Percentiles rank a stretch among this genome's conserved stretches.
phyloP scores from a whole-genome alignment of 495 filamentous ascomycete species.

The Recurvomyces mirabilis region DNA sequence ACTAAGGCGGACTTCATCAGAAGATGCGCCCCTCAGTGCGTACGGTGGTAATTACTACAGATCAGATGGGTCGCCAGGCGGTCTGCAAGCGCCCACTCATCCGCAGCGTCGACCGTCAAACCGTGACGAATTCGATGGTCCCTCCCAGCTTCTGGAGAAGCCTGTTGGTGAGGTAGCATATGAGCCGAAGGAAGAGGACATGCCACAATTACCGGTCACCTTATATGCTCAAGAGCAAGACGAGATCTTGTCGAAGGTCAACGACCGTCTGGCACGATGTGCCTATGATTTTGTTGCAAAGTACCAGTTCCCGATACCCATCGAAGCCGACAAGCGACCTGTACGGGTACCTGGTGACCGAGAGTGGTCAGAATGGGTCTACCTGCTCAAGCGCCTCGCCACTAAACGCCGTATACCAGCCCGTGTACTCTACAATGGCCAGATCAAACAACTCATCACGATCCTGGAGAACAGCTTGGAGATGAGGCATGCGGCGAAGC shows the following conservation, averaged over 20 bases:
- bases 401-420: constrained; percentile 78
- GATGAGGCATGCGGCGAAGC: constrained; percentile 63
- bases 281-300: constrained; percentile 83
- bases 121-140: constrained; percentile 81
- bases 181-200: constrained; percentile 62
- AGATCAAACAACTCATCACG: constrained; percentile 43
- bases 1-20: constrained; percentile 11
- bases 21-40: constrained; percentile 4
- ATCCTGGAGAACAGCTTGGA: constrained; percentile 24
- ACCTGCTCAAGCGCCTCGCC: constrained; percentile 72
- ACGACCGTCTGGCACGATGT: constrained; percentile 72
- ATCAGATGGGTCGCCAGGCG: background rate
- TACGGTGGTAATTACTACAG: constrained; percentile 4
- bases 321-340: constrained; percentile 67
- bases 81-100: background rate
- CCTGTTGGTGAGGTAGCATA: constrained; percentile 49
- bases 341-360: constrained; percentile 69
- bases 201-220: constrained; percentile 72
- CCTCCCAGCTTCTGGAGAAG: constrained; percentile 63
- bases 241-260: constrained; percentile 63
- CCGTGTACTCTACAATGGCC: constrained; percentile 71
- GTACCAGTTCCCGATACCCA: constrained; percentile 77
- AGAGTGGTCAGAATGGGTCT: constrained; percentile 89
- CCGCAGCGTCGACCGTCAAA: constrained; percentile 65
- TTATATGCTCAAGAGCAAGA: constrained; percentile 76